These are phyloP conservation scores for Naumovozyma dairenensis DNA, from an alignment of 805 yeast species.

Conservation along the genomic window DNA sequence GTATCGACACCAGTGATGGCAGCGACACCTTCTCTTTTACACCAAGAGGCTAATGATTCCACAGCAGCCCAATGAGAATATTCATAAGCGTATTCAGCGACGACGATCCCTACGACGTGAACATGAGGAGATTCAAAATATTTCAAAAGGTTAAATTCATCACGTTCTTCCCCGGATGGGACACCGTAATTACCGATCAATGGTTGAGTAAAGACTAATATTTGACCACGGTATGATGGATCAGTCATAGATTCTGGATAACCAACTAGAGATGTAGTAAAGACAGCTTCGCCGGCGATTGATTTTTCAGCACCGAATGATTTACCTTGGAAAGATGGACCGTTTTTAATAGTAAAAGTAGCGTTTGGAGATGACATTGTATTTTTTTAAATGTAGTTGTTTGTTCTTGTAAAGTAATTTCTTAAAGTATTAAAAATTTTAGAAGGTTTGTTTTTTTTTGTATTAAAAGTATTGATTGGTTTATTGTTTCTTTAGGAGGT, in stretches of 20 bases:
- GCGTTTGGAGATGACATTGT: constrained; percentile 51
- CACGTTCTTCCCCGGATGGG: constrained; percentile 73
- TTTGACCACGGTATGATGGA: constrained; percentile 96
- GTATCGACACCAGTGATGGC: constrained; percentile 97
- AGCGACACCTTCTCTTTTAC: constrained; percentile 91
- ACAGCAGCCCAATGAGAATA: constrained; percentile 99
- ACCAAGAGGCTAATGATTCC: constrained; percentile 90
- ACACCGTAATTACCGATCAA: constrained; percentile 98
- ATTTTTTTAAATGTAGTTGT: constrained; percentile 8
- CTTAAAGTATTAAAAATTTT: not conserved
- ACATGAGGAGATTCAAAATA: constrained; percentile 85
- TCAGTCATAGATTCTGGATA: constrained; percentile 99
- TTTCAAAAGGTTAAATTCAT: constrained; percentile 75
- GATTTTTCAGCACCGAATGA: constrained; percentile 94
- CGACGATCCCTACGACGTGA: constrained; percentile 94
- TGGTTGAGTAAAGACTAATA: constrained; percentile 93
- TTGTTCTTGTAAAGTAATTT: not conserved
- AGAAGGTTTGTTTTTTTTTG: constrained; percentile 7
- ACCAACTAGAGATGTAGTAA: constrained; percentile 95
- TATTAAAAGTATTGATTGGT: constrained; percentile 1
- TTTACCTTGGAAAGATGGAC: constrained; percentile 85
- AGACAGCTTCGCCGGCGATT: constrained; percentile 94
- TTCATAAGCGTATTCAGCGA: constrained; percentile 87
- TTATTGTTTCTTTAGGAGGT: not conserved
- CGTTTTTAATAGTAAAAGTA: constrained; percentile 81